Conservation (phyloP, 2,329 filamentous ascomycete genomes). For the Akanthomyces uredinophilus region DNA sequence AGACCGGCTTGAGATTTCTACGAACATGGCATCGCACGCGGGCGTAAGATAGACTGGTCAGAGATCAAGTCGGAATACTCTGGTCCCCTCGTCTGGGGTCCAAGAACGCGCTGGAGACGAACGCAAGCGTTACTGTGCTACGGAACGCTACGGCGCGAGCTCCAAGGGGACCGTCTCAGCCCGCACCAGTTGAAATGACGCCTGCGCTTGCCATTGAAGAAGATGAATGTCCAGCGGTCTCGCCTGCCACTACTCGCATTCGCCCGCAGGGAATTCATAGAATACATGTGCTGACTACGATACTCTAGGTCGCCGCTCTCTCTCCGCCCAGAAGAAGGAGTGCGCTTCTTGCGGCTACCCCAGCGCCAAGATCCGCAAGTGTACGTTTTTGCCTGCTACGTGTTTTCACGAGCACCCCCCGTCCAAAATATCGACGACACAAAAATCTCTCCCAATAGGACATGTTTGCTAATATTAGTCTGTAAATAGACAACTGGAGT, state of each 20-base stretch:
- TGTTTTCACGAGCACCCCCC: no score
- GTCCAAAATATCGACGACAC: no score
- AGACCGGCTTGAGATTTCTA: background rate
- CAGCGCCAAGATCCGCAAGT: conserved; percentile 95
- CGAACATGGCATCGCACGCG: background rate
- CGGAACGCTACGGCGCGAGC: no score
- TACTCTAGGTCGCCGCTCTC: conserved; percentile 76
- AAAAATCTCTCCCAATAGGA: no score
- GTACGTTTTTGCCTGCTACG: conserved; percentile 60
- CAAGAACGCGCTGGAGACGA: background rate
- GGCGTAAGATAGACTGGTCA: no score
- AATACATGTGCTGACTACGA: conserved; percentile 13
- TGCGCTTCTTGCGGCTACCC: conserved; percentile 96
- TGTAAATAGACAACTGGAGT: conserved; percentile 85
- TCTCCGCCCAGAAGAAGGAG: conserved; percentile 99
- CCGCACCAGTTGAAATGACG: no score
- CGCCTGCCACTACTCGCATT: no score
- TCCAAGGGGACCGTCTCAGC: background rate
- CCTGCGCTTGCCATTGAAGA: no score
- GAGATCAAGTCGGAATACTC: no score
- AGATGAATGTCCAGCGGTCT: background rate
- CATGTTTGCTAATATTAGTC: background rate
- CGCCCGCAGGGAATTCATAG: background rate
- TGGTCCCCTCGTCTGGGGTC: no score
- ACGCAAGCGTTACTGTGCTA: background rate